A percentile compares a stretch with the other conserved stretches of the same genome.
phyloP scores from a whole-genome alignment of 1,284 basidiomycete genomes.

The Golubevia pallescens region DNA sequence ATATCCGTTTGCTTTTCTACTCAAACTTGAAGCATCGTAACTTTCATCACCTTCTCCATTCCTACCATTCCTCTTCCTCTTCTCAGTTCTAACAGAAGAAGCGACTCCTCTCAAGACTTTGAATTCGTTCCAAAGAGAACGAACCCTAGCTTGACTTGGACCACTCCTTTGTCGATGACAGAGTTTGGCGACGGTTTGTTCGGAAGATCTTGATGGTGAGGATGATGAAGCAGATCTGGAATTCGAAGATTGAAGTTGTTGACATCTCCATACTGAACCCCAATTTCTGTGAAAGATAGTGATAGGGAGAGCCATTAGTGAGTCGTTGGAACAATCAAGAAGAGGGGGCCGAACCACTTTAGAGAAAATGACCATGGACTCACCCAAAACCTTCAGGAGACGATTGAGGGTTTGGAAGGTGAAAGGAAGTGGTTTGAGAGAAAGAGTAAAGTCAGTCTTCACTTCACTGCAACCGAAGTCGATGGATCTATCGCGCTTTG shows the following conservation, averaged over 20 bases:
- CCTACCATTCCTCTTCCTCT: no score
- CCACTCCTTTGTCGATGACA: constrained; percentile 30
- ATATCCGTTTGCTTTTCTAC: no score
- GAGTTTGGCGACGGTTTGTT: constrained; percentile 34
- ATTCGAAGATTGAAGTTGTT: constrained; percentile 13
- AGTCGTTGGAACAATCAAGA: no score
- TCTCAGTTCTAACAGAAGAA: no score
- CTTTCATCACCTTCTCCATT: no score
- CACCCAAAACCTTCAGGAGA: no score
- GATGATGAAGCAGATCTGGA: constrained; percentile 21
- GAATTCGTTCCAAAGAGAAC: constrained; percentile 50
- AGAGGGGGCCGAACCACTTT: no score
- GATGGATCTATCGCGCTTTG: background rate
- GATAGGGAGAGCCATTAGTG: no score
- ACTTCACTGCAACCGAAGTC: constrained; percentile 35
- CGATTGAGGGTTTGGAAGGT: background rate
- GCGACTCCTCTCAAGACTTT: constrained; percentile 24
- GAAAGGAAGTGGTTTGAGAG: background rate
- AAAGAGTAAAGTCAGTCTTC: constrained; percentile 10
- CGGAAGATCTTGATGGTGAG: constrained; percentile 19
- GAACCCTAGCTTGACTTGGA: constrained; percentile 24
- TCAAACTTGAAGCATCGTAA: no score
- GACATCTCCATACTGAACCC: constrained; percentile 18
- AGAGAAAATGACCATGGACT: no score
- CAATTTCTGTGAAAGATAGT: constrained; percentile 6